These are phyloP conservation scores for Termitomyces sp. DNA, from an alignment of 768 basidiomycete species.

Conservation along the genomic window DNA sequence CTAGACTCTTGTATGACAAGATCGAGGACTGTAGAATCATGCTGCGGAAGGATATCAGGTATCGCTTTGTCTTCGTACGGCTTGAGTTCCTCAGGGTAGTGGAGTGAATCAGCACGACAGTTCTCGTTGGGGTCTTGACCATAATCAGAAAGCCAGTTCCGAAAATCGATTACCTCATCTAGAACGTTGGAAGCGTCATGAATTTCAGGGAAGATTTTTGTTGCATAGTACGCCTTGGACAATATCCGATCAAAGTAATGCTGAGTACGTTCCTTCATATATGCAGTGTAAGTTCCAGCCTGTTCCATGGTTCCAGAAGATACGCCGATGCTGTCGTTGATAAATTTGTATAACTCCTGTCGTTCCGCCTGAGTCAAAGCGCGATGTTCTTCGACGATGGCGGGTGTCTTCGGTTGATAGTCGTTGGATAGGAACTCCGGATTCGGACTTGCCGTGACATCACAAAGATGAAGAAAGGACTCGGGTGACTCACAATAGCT, in stretches of 20 bases:
- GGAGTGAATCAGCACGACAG: background rate
- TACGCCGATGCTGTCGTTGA: conserved; percentile 46
- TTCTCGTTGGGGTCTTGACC: background rate
- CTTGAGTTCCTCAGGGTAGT: background rate
- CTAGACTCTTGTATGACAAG: background rate
- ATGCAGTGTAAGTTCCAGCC: conserved; percentile 47
- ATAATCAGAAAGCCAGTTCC: conserved; percentile 25
- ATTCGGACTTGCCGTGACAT: conserved; percentile 1
- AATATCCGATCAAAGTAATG: conserved; percentile 44
- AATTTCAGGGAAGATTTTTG: conserved; percentile 1
- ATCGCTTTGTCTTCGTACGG: background rate
- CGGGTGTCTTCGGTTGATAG: conserved; percentile 13
- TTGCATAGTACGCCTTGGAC: conserved; percentile 8
- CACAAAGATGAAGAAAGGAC: conserved; percentile 11
- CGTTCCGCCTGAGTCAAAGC: conserved; percentile 44
- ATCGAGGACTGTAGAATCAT: background rate
- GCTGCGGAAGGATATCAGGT: background rate
- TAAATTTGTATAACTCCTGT: conserved; percentile 44
- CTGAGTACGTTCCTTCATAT: conserved; percentile 46
- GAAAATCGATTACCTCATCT: conserved; percentile 23
- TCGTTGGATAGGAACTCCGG: background rate
- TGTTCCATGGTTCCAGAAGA: conserved; percentile 45
- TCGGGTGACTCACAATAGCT: conserved; percentile 5
- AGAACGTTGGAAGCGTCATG: background rate
- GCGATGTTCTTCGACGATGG: conserved; percentile 24